Evolutionary conservation across 495 filamentous ascomycete genomes (phyloP), one percentile per base, ranked within the genome.

Genomic region (Alectoria sarmentosa): DNA sequence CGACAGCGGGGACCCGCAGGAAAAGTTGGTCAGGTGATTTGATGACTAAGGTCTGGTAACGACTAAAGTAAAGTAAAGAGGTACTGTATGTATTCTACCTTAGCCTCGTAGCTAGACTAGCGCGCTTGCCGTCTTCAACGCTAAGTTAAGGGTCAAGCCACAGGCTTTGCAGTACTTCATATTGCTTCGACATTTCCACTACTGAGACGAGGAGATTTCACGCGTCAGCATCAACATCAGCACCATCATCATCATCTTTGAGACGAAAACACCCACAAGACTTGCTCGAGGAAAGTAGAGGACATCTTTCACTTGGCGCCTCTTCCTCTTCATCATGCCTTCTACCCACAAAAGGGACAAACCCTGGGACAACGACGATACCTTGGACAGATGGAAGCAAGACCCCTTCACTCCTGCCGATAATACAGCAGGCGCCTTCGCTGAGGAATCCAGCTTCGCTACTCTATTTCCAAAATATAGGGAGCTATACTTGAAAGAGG

Each of bases 381-480:
- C 63, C 26, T 91, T 97, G 68, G 93, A 98, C 74, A 96, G 96
- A 73, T 98, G 93, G 93, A 94, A 92, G 83, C 84, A 90, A 67
- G 63, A 70, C 72, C 77, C 85, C 36, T 96, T 98, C 80, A 92
- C 82, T 23, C 80, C 89, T 58, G 86, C 88, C 68, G 90, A 99
- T 74, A 96, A 98, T 76, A 77, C 79, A 54, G 88, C 83, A 48
- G 94, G 95, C 61, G 86, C 88, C 42, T 96, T 99, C 78, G 83
- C 85, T 48, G 92, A 98, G 76, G 94, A 99, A 78, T 96, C 89
- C 3, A 89, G 88, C 13, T 96, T 96, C 73, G 67, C 86, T 70
- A 91, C 88, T 6, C 86, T 98, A 4, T 98, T 99, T 76, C 94
- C 94, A 55, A 97, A 97, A 77, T 99, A 99, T 77, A 90, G 95